Base-by-base conservation (phyloP, 2,329 filamentous ascomycete species). In the Ampelomyces quisqualis region DNA sequence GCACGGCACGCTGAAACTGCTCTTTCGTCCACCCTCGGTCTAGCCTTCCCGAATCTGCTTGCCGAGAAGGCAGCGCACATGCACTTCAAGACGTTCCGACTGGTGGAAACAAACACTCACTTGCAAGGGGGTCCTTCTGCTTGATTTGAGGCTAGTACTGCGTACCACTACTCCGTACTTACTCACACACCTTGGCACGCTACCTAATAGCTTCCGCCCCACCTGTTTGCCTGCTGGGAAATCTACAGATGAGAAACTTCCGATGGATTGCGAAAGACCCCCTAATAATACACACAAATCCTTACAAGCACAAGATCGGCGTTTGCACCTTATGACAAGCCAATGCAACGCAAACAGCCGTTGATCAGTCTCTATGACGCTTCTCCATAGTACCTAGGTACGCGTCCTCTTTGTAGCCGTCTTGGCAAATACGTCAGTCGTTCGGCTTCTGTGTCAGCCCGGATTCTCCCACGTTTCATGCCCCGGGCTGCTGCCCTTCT, bases 231-330 rank as follows among this genome's bases (percentile, higher is more conserved):
- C n/a, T n/a, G n/a, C n/a, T n/a, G n/a, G n/a, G n/a, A n/a, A n/a
- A n/a, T n/a, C n/a, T n/a, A n/a, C n/a, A n/a, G n/a, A n/a, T n/a
- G n/a, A n/a, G n/a, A n/a, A n/a, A n/a, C n/a, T n/a, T n/a, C n/a
- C n/a, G n/a, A n/a, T n/a, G n/a, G n/a, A n/a, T n/a, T n/a, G n/a
- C n/a, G n/a, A n/a, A n/a, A n/a, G n/a, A n/a, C n/a, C n/a, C n/a
- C n/a, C n/a, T n/a, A n/a, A n/a, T n/a, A 9, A 9, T 30, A 15
- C 2, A 17, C 20, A 31, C 21, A 20, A 13, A 20, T 21, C 21
- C 24, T 32, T n/a, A 34, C 6, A 23, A 38, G 36, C 22, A 32
- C 17, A 38, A 20, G 36, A 47, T 47, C 38, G 42, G n/a, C 40
- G 20, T 19, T 8, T 11, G 40, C 32, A 47, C 45, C 47, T 39